Percentiles rank a stretch among this genome's conserved stretches.
These are phyloP conservation scores for Volvariella volvacea DNA, from an alignment of 1,284 basidiomycete genomes.

Conservation along the genomic window DNA sequence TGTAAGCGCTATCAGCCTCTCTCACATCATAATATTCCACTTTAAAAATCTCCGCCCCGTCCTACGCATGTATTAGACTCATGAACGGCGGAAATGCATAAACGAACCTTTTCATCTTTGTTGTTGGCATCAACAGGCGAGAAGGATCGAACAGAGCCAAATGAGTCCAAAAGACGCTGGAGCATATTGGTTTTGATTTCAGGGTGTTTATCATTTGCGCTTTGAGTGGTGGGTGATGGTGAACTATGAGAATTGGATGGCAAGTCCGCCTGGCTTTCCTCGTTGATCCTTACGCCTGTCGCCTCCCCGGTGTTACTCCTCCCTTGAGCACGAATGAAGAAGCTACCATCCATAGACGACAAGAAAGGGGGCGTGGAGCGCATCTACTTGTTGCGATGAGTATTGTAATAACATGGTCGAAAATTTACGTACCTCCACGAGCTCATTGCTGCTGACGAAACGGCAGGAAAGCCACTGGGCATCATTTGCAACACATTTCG, in stretches of 20 bases:
- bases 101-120: constrained; percentile 12
- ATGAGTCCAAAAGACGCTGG: constrained; percentile 25
- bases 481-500: constrained; percentile 19
- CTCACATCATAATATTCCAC: constrained; percentile 62
- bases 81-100: constrained; percentile 5
- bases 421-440: constrained; percentile 22
- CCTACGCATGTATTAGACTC: constrained; percentile 9
- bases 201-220: constrained; percentile 3
- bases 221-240: too few species aligned
- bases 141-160: constrained; percentile 28
- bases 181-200: constrained; percentile 22
- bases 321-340: constrained; percentile 13
- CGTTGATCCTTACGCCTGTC: too few species aligned
- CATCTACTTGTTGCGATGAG: constrained; percentile 16
- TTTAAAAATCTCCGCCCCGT: constrained; percentile 32
- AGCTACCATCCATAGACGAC: constrained; percentile 22
- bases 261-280: too few species aligned
- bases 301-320: too few species aligned
- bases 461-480: constrained; percentile 25
- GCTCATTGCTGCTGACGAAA: constrained; percentile 28
- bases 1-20: constrained; percentile 40
- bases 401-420: not conserved
- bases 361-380: constrained; percentile 30
- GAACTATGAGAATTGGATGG: too few species aligned
- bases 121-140: constrained; percentile 16